phyloP scores from a whole-genome alignment of 495 filamentous ascomycete genomes.

The Podospora australis region DNA sequence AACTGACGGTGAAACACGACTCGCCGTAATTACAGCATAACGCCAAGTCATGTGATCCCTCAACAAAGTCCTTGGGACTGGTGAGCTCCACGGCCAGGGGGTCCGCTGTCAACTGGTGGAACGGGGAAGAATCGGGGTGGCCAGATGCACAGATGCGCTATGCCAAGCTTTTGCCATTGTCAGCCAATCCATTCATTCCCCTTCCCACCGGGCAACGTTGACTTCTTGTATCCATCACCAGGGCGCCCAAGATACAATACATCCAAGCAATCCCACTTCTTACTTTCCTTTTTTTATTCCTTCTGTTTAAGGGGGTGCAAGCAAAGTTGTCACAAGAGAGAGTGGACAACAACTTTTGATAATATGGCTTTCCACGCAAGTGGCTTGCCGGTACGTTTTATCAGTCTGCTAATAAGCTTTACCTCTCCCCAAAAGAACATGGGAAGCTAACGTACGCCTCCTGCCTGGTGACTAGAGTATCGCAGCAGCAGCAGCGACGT shows the following conservation, averaged over 20 bases:
- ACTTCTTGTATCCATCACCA: too few relatives aligned
- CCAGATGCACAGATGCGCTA: neutral
- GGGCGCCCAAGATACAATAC: too few relatives aligned
- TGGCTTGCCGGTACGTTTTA: constrained; percentile 34
- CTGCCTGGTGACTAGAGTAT: constrained; percentile 38
- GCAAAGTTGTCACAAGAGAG: neutral
- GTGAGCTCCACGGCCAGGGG: neutral
- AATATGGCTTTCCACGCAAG: constrained; percentile 38
- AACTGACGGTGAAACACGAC: too few relatives aligned
- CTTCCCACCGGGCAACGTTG: too few relatives aligned
- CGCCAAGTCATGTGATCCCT: constrained; percentile 22
- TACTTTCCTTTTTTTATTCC: constrained; percentile 7
- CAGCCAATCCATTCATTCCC: constrained; percentile 9
- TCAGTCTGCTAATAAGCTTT: neutral
- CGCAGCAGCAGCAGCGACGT: constrained; percentile 43
- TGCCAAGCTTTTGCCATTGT: constrained; percentile 5
- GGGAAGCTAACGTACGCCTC: too few relatives aligned
- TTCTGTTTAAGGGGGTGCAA: neutral
- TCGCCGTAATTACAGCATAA: too few relatives aligned
- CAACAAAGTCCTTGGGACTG: too few relatives aligned
- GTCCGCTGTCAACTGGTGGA: neutral
- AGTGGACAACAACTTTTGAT: constrained; percentile 8
- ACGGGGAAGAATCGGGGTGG: constrained; percentile 13
- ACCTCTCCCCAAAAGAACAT: neutral
- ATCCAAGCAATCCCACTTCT: too few relatives aligned